Evolutionary conservation across 305 asterid species (phyloP), one percentile per base, ranked within the genome.

Genomic region (Rubia peregrina): DNA sequence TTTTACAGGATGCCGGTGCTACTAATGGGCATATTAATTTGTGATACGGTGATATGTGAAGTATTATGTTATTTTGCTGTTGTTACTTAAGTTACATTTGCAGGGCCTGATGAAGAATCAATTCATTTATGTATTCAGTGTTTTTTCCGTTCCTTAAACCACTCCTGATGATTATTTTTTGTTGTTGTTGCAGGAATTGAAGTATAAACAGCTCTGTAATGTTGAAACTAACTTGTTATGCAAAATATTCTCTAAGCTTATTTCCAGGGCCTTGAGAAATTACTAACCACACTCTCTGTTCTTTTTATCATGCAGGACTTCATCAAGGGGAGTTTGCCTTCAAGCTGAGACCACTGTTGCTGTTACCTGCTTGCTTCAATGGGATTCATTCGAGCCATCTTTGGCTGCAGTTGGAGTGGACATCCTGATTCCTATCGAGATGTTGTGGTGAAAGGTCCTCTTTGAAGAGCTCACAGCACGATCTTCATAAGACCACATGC

Each of bases 141-240:
- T 24, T 22, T 74, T 60, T 17, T 57, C 62, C 26, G 38, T 64
- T 63, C 66, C 11, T 5, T 42, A 17, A 17, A 16, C 36, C 11
- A 43, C 38, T 68, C 49, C 75, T 70, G 71, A 76, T 62, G 62
- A 40, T 67, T 59, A 40, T 43, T 6, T 51, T 3, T 51, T 51
- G 9, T 51, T 17, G 59, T 43, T 69, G 67, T 77, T 77, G 78
- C 78, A 77, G 81, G 78, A 41, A 9, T 17, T 73, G 68, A 43
- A 59, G 65, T 38, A 69, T 73, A 59, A 69, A 57, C 75, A 56
- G 51, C 43, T 77, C 61, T 43, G 71, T 65, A 73, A 51, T 44
- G 59, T 77, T 26, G 55, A 22, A 38, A 22, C 38, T 69, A 44
- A 41, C 69, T 69, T 57, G 53, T 73, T 73, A 14, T 59, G 38